These are phyloP conservation scores for Quercus cerris DNA, from an alignment of 306 rosid genomes.

Conservation along the genomic window DNA sequence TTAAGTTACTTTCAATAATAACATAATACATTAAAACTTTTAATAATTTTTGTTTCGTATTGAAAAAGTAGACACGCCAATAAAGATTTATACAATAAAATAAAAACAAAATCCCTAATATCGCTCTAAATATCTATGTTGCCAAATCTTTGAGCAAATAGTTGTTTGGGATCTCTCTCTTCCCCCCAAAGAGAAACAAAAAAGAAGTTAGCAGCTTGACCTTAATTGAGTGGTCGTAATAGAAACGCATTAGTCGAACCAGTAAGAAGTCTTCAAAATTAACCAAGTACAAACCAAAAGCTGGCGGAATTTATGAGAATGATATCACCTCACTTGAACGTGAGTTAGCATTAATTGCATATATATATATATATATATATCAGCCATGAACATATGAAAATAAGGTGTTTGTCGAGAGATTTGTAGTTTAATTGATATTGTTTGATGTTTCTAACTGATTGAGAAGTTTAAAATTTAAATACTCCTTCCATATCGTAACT, in stretches of 20 bases:
- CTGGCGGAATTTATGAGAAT: slow-evolving; percentile 23
- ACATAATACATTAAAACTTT: no score
- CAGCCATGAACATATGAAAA: not conserved
- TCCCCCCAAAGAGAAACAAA: no score
- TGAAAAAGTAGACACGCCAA: no score
- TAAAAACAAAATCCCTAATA: no score
- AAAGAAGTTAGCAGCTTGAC: not conserved
- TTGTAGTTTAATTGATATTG: not conserved
- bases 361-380: slow-evolving; percentile 1
- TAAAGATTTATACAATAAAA: no score
- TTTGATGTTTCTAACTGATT: no score
- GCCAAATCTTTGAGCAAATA: not conserved
- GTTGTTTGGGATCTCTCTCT: no score
- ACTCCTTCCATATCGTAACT: no score
- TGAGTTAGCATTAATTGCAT: slow-evolving; percentile 6
- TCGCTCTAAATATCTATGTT: no score
- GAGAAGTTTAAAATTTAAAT: no score
- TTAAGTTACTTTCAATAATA: no score
- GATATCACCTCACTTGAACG: slow-evolving; percentile 28
- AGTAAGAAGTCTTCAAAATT: slow-evolving; percentile 8
- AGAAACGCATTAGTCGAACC: slow-evolving; percentile 6
- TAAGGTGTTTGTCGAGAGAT: not conserved
- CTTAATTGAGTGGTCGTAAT: slow-evolving; percentile 3
- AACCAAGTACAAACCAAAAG: slow-evolving; percentile 32
- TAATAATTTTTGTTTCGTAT: no score